Evolutionary conservation across 1,284 basidiomycete genomes (phyloP), one percentile per base, ranked within the genome.

Genomic region (Puccinia hordei): DNA sequence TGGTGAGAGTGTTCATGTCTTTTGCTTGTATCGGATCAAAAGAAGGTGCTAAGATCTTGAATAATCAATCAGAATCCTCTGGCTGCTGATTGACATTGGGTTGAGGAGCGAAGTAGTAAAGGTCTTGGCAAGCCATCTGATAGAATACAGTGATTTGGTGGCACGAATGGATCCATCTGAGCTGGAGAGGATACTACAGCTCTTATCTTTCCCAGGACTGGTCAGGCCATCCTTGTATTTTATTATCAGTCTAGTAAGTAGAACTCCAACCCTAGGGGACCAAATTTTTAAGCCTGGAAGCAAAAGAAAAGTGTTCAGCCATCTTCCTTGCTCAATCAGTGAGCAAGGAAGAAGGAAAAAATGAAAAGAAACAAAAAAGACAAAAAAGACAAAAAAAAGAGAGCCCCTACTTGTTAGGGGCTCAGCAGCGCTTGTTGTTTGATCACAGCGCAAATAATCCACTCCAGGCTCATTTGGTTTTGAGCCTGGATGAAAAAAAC

Each of bases 211-310:
- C 3, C 35, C 51, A 22, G 41, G 10, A 15, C 59, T 59, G 19
- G 41, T 65, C 15, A 53, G 59, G 41, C 78, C 69, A 55, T 80
- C 71, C 71, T 80, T 44, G 71, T 73, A 80, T n/a, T 61, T 46
- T 69, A 80, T 73, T 1, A 15, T 66, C 41, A 80, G 19, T 73
- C 53, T 38, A 80, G 51, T 30, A 79, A 63, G 63, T 80, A 59
- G 49, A 53, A 73, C 24, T 49, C 33, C 46, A 80, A 41, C 38
- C 53, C 78, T 22, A 80, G 59, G 17, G 71, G 69, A 38, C 69
- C 78, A 44, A 65, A 80, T 33, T n/a, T n/a, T n/a, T n/a, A n/a
- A n/a, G n/a, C 71, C 68, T 46, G 71, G 78, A 35, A 59, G 71
- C 19, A 71, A 71, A 10, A 66, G 55, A 41, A 57, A 57, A 30